Evolutionary conservation across 1,284 basidiomycete genomes (phyloP).

Genomic region (Ustilago vetiveriae): DNA sequence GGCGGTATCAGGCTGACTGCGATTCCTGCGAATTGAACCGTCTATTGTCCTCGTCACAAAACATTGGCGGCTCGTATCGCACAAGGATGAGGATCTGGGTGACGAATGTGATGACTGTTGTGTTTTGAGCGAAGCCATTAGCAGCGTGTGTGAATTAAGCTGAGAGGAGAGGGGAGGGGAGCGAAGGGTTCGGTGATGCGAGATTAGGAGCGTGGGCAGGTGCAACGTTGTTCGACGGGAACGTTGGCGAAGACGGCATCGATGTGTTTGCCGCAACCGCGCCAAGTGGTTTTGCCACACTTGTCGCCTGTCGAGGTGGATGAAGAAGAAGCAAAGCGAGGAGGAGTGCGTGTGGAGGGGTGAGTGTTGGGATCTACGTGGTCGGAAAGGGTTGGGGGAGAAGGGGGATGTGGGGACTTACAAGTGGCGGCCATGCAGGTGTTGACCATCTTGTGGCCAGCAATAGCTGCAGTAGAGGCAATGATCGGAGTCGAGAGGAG

Average conservation of each 20-base stretch:
- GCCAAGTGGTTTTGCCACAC: constrained; percentile 57
- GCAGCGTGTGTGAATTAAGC: no score
- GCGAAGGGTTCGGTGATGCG: no score
- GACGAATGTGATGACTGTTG: no score
- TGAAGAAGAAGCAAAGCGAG: neutral
- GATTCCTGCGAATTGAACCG: no score
- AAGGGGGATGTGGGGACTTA: neutral
- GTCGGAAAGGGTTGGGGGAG: no score
- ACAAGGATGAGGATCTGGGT: no score
- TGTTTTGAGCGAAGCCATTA: no score
- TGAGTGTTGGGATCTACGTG: constrained; percentile 2
- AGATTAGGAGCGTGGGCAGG: constrained; percentile 41
- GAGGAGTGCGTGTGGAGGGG: neutral
- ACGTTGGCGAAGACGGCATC: constrained; percentile 45
- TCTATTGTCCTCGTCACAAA: no score
- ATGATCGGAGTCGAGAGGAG: neutral
- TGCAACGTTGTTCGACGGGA: constrained; percentile 40
- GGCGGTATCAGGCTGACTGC: no score
- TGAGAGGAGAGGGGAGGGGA: no score
- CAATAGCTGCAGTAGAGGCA: neutral
- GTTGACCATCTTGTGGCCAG: constrained; percentile 26
- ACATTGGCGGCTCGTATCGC: no score
- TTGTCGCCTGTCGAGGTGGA: constrained; percentile 36
- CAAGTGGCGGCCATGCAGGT: constrained; percentile 48
- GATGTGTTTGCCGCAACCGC: constrained; percentile 48